Evolutionary conservation across 352 stramenopile species (phyloP), one percentile per base, ranked within the genome.

Genomic region (Lagenidium sp.): DNA sequence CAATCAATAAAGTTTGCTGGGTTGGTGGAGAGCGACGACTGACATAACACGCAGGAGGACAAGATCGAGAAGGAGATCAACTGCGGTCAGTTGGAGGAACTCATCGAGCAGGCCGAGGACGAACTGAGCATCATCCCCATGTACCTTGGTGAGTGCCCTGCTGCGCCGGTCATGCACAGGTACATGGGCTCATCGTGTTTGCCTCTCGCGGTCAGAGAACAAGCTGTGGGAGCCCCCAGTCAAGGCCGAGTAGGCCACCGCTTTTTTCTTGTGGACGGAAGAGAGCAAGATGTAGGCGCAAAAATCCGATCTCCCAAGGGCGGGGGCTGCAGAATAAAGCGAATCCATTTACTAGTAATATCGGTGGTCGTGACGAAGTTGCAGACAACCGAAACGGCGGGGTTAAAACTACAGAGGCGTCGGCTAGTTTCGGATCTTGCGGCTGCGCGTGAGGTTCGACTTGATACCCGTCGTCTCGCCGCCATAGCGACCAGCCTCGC

Each of bases 401-500:
- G 10, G 22, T 25, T 44, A n/a, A 34, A 44, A 23, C 28, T 49
- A 37, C 6, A 10, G 28, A 16, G 35, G 29, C 10, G 24, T 22
- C 26, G 6, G 28, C 31, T 88, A 91, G 57, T 82, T 91, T 63
- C 78, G 71, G 50, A 94, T 85, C 73, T 94, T 94, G 65, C 82
- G 78, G 90, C 79, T 92, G 63, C 80, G 74, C 18, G 79, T 75
- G 39, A 95, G 61, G 56, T 94, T 93, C 19, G 78, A 67, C 68
- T 93, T 93, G 71, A 95, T 95, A 72, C 84, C 84, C 34, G 84
- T 93, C 45, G 69, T 77, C 65, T 95, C 84, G 47, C 84, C 84
- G 45, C 82, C 82, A 60, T 95, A 95, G 49, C 84, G 82, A 44
- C 73, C 73, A 24, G 75, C 77, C 46, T 95, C 84, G 62, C 82